Base-by-base conservation (phyloP, 1,284 basidiomycete genomes). In the Tilletia caries region DNA sequence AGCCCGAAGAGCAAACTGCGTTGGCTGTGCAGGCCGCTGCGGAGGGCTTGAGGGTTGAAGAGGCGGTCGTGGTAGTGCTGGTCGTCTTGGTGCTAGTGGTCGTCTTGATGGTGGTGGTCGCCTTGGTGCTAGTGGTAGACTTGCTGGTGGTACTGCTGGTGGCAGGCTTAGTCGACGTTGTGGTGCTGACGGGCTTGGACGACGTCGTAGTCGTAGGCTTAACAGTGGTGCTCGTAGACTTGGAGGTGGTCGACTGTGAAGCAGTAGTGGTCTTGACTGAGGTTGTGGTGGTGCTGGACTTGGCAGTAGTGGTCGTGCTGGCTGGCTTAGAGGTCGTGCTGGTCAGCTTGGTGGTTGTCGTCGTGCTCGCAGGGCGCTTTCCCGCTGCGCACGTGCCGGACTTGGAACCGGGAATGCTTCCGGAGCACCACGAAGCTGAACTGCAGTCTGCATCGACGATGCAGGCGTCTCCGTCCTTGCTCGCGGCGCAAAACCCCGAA, bases 41-140 rank as follows among this genome's bases (percentile, higher is more conserved):
- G 58, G 32, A 34, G 18, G 58, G 58, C 52, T 58, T 58, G 29
- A 62, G 58, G 20, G 58, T 58, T n/a, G 23, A 27, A 13, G 52
- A 27, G 52, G 12, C 23, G 12, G 48, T 15, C 12, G 12, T 12
- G 25, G 58, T 33, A n/a, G 32, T 62, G 29, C 29, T 62, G 18
- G 23, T 58, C 4, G 52, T 29, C 12, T 3, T 5, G 8, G 58
- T 18, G 6, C 13, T 62, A 6, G 13, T 62, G 32, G 58, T 33
- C 2, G 15, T 15, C 32, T 33, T 62, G 3, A 29, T 62, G 32
- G 58, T 62, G 15, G 32, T 33, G 33, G 3, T 34, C 27, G 32
- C 20, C 32, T 25, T 34, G 25, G 27, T 62, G 2, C 27, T 62
- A 4, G 23, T 50, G 8, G 46, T 50, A 25, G 23, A 4, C 46